Conservation (phyloP, 305 asterid species). For the Stenogyne calaminthoides region DNA sequence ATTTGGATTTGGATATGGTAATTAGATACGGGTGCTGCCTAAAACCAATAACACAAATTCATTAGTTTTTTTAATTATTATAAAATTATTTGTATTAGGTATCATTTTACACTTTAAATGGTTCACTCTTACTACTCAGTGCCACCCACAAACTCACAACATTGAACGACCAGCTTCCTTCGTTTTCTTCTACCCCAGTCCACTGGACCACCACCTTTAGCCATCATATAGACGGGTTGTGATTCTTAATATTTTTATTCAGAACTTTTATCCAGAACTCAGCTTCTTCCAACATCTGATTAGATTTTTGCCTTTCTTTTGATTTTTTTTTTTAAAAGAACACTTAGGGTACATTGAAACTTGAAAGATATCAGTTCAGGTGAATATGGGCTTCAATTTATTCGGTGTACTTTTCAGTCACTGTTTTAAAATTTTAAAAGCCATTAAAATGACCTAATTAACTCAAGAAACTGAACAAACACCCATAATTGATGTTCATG, state of each 20-base stretch:
- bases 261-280: not conserved
- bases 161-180: not conserved
- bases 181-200: not conserved
- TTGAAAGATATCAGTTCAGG: not conserved
- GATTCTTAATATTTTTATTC: not conserved
- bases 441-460: not conserved
- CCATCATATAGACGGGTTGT: not conserved
- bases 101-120: not conserved
- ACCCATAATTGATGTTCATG: slow-evolving; percentile 1
- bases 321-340: not conserved
- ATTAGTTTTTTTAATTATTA: not conserved
- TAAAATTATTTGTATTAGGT: not conserved
- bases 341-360: not conserved
- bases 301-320: not conserved
- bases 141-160: not conserved
- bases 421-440: not conserved
- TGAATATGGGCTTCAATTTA: not conserved
- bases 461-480: not conserved
- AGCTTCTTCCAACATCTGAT: not conserved
- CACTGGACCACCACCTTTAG: not conserved
- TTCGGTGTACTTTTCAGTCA: not conserved
- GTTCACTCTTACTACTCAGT: not conserved
- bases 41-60: not conserved
- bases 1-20: not conserved
- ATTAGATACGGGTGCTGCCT: not conserved